Base-by-base conservation (phyloP, 768 basidiomycete species). In the Gautieria morchelliformis region DNA sequence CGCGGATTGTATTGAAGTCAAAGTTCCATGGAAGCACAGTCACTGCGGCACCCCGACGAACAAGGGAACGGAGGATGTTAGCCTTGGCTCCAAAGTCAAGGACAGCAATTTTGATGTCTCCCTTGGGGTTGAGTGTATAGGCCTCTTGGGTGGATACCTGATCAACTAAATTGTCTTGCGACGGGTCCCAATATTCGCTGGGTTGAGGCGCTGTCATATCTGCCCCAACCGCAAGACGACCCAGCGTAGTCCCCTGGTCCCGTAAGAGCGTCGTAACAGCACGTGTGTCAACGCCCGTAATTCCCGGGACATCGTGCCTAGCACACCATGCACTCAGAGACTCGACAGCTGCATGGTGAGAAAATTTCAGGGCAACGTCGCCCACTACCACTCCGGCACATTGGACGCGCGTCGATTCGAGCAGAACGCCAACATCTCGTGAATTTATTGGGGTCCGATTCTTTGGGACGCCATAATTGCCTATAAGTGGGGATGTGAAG, bases 71-170 rank as follows among this genome's bases (percentile, higher is more conserved):
- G 56, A 92, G 74, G 60, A 99, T 99, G 73, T 99, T 99, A 51
- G 96, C 94, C 71, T 99, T 99, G 59, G 86, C 87, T 59, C 96
- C 96, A 67, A 96, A 98, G 70, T 98, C 96, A 59, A 98, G 83
- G 15, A 99, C 88, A 14, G 93, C 96, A 61, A 99, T 91, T 67
- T 85, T 89, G 64, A 96, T 81, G 61, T 89, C 85, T 24, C 95
- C 95, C 5, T 72, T 73, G 19, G 89, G 83, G 69, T 99, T 98
- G 52, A 98, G 79, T 30, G 82, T 75, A 73, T 93, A 97, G 0
- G 89, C 83, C 52, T 75, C 70, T 59, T 85, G 85, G 40, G 94
- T 95, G 5, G 95, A 98, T 12, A 87, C 85, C 70, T 94, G 89
- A 59, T 88, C 93, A 27, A 99, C 91, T 40, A 98, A 82, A 72